phyloP scores from a whole-genome alignment of 2,329 filamentous ascomycete genomes.

The Paecilomyces fulvus region DNA sequence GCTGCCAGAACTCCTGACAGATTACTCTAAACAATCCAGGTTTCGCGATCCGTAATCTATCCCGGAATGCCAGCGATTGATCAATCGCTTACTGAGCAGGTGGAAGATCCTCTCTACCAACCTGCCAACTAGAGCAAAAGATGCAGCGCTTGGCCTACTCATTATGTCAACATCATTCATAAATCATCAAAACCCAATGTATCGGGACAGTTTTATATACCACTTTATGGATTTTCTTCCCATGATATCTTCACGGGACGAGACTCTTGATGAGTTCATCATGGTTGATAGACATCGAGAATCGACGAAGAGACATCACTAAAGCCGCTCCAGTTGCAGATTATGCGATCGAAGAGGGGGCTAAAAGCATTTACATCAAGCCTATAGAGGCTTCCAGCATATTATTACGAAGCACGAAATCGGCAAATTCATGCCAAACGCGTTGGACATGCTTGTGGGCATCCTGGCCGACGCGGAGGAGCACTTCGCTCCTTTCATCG shows the following conservation, averaged over 20 bases:
- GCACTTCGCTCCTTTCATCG: conserved; percentile 19
- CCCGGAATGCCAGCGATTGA: neutral
- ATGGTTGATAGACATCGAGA: conserved; percentile 3
- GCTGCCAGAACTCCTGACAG: neutral
- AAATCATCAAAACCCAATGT: neutral
- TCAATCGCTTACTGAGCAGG: conserved; percentile 25
- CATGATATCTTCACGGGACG: conserved; percentile 6
- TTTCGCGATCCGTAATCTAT: neutral
- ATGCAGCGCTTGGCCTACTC: conserved; percentile 1
- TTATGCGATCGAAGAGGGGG: neutral
- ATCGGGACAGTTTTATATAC: neutral
- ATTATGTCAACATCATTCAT: neutral
- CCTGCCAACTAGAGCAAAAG: conserved; percentile 4
- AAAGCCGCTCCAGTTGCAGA: conserved; percentile 9
- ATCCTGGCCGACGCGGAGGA: conserved; percentile 31
- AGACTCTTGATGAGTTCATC: conserved; percentile 7
- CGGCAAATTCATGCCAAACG: conserved; percentile 56
- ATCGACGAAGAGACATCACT: conserved; percentile 3
- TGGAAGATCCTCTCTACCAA: conserved; percentile 45
- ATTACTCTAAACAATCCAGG: neutral
- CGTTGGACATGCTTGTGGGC: conserved; percentile 39
- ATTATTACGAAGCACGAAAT: conserved; percentile 67
- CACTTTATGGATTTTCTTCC: conserved; percentile 4
- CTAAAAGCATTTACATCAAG: conserved; percentile 50
- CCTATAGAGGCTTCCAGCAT: conserved; percentile 69